Conservation (phyloP, 441 rosid genomes). For the Bocquillonia castaneifolia region DNA sequence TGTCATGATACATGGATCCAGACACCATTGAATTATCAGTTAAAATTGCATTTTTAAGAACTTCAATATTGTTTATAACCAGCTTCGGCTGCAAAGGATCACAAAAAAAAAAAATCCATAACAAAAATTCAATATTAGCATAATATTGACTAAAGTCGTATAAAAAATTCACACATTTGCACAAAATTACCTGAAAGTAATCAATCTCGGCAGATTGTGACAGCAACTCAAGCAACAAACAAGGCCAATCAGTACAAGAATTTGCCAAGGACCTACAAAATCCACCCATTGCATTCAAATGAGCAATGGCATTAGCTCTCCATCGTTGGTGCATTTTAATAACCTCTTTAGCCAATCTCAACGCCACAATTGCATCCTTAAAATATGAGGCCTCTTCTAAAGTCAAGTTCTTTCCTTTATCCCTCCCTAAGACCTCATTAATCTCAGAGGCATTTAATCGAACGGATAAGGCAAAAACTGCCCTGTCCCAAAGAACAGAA, state of each 20-base stretch:
- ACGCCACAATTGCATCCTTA: conserved; percentile 64
- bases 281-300: conserved; percentile 60
- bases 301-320: conserved; percentile 83
- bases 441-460: conserved; percentile 68
- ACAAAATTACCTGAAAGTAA: conserved; percentile 66
- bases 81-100: conserved; percentile 72
- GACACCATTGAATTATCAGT: conserved; percentile 56
- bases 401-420: conserved; percentile 48
- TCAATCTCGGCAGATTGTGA: conserved; percentile 88
- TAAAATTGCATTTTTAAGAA: conserved; percentile 59
- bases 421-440: conserved; percentile 52
- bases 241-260: conserved; percentile 91
- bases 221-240: conserved; percentile 75
- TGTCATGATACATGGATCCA: conserved; percentile 82
- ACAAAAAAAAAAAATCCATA: neutral
- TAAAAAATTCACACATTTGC: too few species aligned
- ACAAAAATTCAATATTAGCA: conserved; percentile 2
- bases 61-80: conserved; percentile 85
- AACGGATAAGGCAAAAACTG: conserved; percentile 60
- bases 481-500: conserved; percentile 74
- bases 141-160: neutral
- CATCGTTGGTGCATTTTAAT: conserved; percentile 56
- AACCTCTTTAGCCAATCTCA: conserved; percentile 83
- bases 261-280: conserved; percentile 78
- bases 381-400: conserved; percentile 74